A percentile compares a stretch with the other conserved stretches of the same genome.
These are phyloP conservation scores for Beauveria medogensis DNA, from an alignment of 2,329 filamentous ascomycete genomes.

Conservation along the genomic window DNA sequence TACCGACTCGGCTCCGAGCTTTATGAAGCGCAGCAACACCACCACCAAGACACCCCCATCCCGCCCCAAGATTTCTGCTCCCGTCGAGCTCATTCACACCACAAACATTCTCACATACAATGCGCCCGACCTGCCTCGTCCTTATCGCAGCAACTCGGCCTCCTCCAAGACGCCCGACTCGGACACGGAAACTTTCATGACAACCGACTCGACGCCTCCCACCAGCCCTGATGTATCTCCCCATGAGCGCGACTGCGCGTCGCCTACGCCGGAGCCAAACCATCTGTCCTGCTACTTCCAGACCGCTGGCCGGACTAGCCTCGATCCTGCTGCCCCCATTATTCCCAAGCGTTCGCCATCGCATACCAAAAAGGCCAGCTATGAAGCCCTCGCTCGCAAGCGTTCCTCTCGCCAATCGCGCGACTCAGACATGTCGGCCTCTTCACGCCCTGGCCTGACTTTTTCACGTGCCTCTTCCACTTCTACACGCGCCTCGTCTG, in stretches of 20 bases:
- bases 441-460: conserved; percentile 47
- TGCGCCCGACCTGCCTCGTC: conserved; percentile 67
- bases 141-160: conserved; percentile 37
- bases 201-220: conserved; percentile 50
- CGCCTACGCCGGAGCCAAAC: conserved; percentile 53
- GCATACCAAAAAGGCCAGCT: conserved; percentile 77
- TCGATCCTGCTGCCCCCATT: conserved; percentile 46
- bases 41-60: conserved; percentile 37
- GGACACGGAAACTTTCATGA: conserved; percentile 45
- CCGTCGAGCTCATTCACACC: conserved; percentile 80
- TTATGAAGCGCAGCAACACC: conserved; percentile 39
- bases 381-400: conserved; percentile 62
- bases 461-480: conserved; percentile 51
- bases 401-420: conserved; percentile 55
- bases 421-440: conserved; percentile 43
- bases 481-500: conserved; percentile 43
- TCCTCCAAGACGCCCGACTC: conserved; percentile 61
- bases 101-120: conserved; percentile 97
- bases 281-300: conserved; percentile 61
- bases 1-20: conserved; percentile 31
- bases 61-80: conserved; percentile 74
- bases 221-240: conserved; percentile 61
- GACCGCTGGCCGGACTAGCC: conserved; percentile 36
- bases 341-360: conserved; percentile 75
- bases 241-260: conserved; percentile 40